phyloP scores from a whole-genome alignment of 2,329 filamentous ascomycete species.

The Keithomyces neogunnii region DNA sequence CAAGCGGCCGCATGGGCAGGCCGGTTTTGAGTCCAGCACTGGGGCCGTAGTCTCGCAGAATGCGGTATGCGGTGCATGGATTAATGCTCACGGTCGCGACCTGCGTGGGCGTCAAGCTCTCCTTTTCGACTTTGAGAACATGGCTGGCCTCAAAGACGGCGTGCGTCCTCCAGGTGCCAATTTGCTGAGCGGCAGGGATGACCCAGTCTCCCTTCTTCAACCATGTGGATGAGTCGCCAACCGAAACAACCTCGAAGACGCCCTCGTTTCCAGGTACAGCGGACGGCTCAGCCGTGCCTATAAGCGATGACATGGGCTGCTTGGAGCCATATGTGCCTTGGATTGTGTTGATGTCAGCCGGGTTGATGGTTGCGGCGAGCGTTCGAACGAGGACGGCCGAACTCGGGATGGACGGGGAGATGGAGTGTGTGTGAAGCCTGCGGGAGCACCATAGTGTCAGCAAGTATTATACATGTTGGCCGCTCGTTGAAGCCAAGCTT shows the following conservation, averaged over 20 bases:
- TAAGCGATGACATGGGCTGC: slow-evolving; percentile 63
- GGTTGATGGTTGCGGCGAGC: slow-evolving; percentile 89
- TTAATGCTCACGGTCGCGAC: slow-evolving; percentile 87
- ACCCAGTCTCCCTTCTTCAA: slow-evolving; percentile 84
- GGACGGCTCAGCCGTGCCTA: slow-evolving; percentile 69
- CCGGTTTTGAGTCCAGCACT: slow-evolving; percentile 35
- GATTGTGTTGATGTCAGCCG: slow-evolving; percentile 95
- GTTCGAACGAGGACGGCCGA: slow-evolving; percentile 68
- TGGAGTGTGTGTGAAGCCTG: slow-evolving; percentile 66
- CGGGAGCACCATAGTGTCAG: not conserved
- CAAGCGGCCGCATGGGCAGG: slow-evolving; percentile 36
- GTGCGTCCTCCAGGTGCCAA: slow-evolving; percentile 94
- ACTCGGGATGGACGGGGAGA: slow-evolving; percentile 62
- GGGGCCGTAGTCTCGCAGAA: slow-evolving; percentile 71
- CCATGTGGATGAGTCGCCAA: slow-evolving; percentile 45
- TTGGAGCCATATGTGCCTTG: slow-evolving; percentile 92
- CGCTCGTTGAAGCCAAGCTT: slow-evolving; percentile 11
- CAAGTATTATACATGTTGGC: too few relatives aligned
- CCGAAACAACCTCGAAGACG: slow-evolving; percentile 77
- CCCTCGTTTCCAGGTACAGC: slow-evolving; percentile 87
- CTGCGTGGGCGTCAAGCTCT: slow-evolving; percentile 65
- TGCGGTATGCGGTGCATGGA: slow-evolving; percentile 87
- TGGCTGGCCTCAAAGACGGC: slow-evolving; percentile 51
- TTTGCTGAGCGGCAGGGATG: slow-evolving; percentile 71
- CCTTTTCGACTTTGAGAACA: slow-evolving; percentile 62